phyloP scores from a whole-genome alignment of 768 basidiomycete species.

The Favolaschia claudopus region DNA sequence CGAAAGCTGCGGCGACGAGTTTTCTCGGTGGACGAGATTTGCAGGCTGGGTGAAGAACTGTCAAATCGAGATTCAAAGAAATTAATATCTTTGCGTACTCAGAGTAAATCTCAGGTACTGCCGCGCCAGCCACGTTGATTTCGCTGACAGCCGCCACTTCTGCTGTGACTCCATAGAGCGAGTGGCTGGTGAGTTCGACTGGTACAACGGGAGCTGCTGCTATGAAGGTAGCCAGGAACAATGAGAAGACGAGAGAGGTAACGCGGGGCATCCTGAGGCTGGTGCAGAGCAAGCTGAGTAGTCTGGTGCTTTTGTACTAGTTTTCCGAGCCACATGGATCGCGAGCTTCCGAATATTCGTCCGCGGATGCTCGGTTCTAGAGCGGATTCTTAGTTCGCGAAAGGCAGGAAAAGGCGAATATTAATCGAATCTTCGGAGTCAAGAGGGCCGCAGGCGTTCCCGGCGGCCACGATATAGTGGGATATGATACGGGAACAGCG shows the following conservation, averaged over 20 bases:
- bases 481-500: background rate
- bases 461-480: too few relatives aligned
- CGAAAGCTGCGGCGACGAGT: conserved; percentile 27
- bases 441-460: conserved; percentile 14
- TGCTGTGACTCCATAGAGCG: too few relatives aligned
- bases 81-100: too few relatives aligned
- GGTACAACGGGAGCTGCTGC: conserved; percentile 23
- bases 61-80: too few relatives aligned
- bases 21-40: conserved; percentile 23
- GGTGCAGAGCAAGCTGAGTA: too few relatives aligned
- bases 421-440: conserved; percentile 19
- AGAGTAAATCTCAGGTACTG: conserved; percentile 8
- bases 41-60: too few relatives aligned
- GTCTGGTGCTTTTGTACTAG: conserved; percentile 24
- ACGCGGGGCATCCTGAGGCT: conserved; percentile 12
- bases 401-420: conserved; percentile 19
- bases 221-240: conserved; percentile 16
- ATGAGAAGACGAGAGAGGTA: conserved; percentile 16
- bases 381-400: conserved; percentile 10
- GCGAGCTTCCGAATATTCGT: conserved; percentile 18
- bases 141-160: background rate
- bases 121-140: conserved; percentile 6
- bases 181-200: background rate
- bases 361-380: conserved; percentile 27
- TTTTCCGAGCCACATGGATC: conserved; percentile 9